phyloP scores from a whole-genome alignment of 176 grass and related monocot species.

The Triticum turgidum region DNA sequence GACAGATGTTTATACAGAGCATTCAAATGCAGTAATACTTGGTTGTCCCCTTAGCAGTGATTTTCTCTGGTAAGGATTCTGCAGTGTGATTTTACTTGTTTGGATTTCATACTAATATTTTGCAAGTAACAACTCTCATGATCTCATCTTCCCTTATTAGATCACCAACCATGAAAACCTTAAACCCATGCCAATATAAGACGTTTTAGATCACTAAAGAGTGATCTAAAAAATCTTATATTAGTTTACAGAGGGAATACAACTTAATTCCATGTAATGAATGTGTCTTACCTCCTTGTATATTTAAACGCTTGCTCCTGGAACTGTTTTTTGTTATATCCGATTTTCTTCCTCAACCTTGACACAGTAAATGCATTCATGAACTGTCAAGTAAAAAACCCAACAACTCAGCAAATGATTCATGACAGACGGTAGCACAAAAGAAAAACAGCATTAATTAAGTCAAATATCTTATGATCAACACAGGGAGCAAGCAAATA shows the following conservation, averaged over 20 bases:
- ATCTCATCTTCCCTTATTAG: not conserved
- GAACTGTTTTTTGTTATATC: slow-evolving; percentile 86
- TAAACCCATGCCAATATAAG: slow-evolving; percentile 2
- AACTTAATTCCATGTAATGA: slow-evolving; percentile 27
- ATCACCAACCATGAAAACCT: slow-evolving; percentile 12
- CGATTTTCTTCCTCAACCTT: slow-evolving; percentile 76
- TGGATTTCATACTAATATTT: not conserved
- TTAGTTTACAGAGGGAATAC: not conserved
- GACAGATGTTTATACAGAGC: not conserved
- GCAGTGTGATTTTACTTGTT: not conserved
- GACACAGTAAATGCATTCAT: slow-evolving; percentile 87
- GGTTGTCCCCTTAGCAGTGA: not conserved
- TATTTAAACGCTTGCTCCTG: slow-evolving; percentile 85
- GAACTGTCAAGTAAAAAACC: slow-evolving; percentile 56
- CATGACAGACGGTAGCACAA: not conserved
- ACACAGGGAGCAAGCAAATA: slow-evolving; percentile 15
- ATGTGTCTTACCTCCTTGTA: slow-evolving; percentile 72
- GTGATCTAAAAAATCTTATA: no score
- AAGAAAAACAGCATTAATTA: slow-evolving; percentile 9
- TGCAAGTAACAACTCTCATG: not conserved
- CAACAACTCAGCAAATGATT: slow-evolving; percentile 20
- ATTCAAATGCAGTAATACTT: not conserved
- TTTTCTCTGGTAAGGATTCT: not conserved
- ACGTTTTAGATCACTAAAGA: no score
- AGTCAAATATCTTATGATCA: slow-evolving; percentile 27